These are phyloP conservation scores for Mycena vulgaris DNA, from an alignment of 768 basidiomycete species.

Conservation along the genomic window DNA sequence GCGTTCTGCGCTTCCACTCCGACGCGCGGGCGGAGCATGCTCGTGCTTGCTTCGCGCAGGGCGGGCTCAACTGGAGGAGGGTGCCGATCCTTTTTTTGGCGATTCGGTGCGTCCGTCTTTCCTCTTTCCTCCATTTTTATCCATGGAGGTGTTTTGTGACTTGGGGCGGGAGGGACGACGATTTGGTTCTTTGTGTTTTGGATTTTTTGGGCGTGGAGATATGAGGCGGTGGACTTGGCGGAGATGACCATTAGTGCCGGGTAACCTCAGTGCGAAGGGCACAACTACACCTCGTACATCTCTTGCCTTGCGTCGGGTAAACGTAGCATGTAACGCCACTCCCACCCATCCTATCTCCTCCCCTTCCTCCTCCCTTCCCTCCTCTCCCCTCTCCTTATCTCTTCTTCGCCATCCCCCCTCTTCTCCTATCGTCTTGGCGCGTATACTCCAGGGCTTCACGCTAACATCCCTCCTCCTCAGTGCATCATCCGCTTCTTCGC, in stretches of 20 bases:
- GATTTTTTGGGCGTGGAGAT: slow-evolving; percentile 1
- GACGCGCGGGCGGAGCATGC: too few relatives aligned
- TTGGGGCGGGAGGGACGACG: neutral
- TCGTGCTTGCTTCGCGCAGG: too few relatives aligned
- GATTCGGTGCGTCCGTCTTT: neutral
- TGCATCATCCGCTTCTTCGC: neutral
- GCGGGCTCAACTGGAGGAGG: neutral
- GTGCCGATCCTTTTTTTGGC: neutral
- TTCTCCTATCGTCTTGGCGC: neutral
- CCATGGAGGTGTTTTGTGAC: neutral
- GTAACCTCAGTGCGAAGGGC: neutral
- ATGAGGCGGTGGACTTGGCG: slow-evolving; percentile 2
- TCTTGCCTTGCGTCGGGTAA: neutral
- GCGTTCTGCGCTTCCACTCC: too few relatives aligned
- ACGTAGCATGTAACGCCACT: slow-evolving; percentile 2
- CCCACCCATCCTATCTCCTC: slow-evolving; percentile 5
- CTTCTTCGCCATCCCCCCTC: slow-evolving; percentile 1
- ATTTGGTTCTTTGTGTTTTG: slow-evolving; percentile 2
- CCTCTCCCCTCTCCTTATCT: slow-evolving; percentile 5
- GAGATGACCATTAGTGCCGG: neutral
- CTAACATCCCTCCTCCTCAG: slow-evolving; percentile 2
- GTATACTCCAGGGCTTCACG: slow-evolving; percentile 4
- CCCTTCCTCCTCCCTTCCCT: slow-evolving; percentile 1
- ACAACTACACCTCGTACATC: neutral
- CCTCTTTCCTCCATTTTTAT: neutral